Evolutionary conservation across 805 yeast genomes (phyloP).

Genomic region (Starmera quercuum): DNA sequence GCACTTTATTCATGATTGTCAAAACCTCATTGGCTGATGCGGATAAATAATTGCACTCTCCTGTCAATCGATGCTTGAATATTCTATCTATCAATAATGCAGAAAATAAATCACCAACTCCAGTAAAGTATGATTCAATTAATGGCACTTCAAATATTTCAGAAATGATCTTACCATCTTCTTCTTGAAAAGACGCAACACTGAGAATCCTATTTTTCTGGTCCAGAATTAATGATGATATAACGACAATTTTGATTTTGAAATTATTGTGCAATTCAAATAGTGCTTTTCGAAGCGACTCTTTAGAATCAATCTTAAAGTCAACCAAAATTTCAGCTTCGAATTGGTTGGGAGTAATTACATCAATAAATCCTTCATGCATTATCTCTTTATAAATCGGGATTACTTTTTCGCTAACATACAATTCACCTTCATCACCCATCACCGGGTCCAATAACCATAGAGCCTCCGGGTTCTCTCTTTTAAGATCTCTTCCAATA

Average conservation of each 20-base stretch:
- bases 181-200: slow-evolving; percentile 10
- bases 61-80: slow-evolving; percentile 15
- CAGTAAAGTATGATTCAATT: slow-evolving; percentile 81
- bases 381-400: slow-evolving; percentile 49
- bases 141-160: slow-evolving; percentile 43
- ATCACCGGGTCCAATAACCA: slow-evolving; percentile 74
- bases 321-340: slow-evolving; percentile 72
- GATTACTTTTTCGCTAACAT: slow-evolving; percentile 52
- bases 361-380: slow-evolving; percentile 42
- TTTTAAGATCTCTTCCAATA: slow-evolving; percentile 30
- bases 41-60: slow-evolving; percentile 10
- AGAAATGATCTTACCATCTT: slow-evolving; percentile 3
- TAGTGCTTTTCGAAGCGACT: slow-evolving; percentile 39
- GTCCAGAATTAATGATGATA: slow-evolving; percentile 45
- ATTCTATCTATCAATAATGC: slow-evolving; percentile 67
- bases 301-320: slow-evolving; percentile 31
- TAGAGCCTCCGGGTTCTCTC: slow-evolving; percentile 23
- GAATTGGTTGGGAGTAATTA: slow-evolving; percentile 87
- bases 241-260: slow-evolving; percentile 51
- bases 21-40: slow-evolving; percentile 46
- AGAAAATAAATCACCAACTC: slow-evolving; percentile 90
- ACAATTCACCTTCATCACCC: slow-evolving; percentile 71
- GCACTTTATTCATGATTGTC: slow-evolving; percentile 45
- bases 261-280: slow-evolving; percentile 37
- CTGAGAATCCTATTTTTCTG: slow-evolving; percentile 10